Evolutionary conservation across 2,329 filamentous ascomycete genomes (phyloP).

Genomic region (Chrysoporthe puriensis): DNA sequence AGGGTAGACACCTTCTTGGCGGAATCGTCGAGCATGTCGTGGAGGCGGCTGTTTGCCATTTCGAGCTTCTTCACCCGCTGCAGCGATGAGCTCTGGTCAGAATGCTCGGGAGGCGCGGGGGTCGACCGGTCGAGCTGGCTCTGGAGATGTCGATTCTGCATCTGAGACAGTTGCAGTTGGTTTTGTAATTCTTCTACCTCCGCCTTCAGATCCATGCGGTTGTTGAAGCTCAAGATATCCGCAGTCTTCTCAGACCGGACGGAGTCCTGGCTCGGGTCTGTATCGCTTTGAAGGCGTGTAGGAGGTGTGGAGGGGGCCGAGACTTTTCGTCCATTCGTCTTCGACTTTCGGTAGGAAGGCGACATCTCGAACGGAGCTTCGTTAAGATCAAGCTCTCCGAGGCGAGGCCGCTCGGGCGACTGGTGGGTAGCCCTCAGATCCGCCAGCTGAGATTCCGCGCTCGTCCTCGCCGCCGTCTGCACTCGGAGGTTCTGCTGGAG

Average conservation of each 20-base stretch:
- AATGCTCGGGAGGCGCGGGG: constrained; percentile 61
- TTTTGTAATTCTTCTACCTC: constrained; percentile 93
- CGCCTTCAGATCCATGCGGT: constrained; percentile 85
- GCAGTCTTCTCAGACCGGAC: constrained; percentile 82
- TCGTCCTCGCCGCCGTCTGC: constrained; percentile 77
- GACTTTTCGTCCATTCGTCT: constrained; percentile 59
- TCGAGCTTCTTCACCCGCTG: constrained; percentile 89
- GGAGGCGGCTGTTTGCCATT: constrained; percentile 85
- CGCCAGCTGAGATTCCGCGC: constrained; percentile 80
- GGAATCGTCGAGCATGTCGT: constrained; percentile 94
- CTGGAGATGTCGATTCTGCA: constrained; percentile 93
- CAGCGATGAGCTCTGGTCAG: constrained; percentile 78
- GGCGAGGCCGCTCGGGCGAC: constrained; percentile 70
- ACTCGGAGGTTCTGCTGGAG: constrained; percentile 87
- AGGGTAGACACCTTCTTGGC: constrained; percentile 87
- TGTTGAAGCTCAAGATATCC: constrained; percentile 83
- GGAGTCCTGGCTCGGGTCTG: constrained; percentile 64
- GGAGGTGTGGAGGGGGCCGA: constrained; percentile 80
- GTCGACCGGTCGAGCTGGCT: constrained; percentile 77
- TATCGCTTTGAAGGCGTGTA: constrained; percentile 66
- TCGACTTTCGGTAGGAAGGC: constrained; percentile 68
- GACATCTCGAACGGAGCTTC: constrained; percentile 76
- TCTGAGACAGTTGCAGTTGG: constrained; percentile 88
- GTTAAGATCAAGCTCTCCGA: constrained; percentile 88
- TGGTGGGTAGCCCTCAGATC: constrained; percentile 78